phyloP scores from a whole-genome alignment of 225 moss, liverwort and hornwort species.

The Bryoerythrophyllum caledonicum region DNA sequence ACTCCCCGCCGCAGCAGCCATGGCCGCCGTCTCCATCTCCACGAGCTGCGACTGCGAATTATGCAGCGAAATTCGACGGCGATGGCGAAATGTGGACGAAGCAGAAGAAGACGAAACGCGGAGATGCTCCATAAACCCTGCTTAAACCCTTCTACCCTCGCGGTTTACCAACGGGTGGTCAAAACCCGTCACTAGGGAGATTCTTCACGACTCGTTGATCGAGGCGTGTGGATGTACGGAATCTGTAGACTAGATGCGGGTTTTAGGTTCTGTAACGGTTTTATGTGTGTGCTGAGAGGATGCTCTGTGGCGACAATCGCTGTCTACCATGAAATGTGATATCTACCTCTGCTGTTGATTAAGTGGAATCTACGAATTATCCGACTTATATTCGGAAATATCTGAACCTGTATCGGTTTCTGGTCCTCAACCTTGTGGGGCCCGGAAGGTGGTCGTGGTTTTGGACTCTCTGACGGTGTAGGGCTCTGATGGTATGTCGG shows the following conservation, averaged over 20 bases:
- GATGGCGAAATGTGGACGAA: no score
- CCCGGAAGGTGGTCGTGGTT: no score
- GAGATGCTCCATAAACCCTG: background rate
- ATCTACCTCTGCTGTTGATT: no score
- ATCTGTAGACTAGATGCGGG: background rate
- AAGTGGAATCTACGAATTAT: no score
- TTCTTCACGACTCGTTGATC: background rate
- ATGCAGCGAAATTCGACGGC: background rate
- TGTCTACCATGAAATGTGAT: no score
- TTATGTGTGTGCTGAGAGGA: background rate
- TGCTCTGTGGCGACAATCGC: background rate
- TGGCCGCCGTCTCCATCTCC: conserved; percentile 9
- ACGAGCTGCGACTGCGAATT: background rate
- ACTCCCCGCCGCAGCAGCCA: conserved; percentile 32
- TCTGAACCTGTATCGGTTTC: no score
- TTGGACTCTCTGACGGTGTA: no score
- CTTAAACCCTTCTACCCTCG: background rate
- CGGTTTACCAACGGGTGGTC: background rate
- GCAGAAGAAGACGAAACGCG: no score
- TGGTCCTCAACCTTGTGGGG: no score
- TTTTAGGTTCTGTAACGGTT: background rate
- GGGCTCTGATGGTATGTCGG: no score
- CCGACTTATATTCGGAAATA: no score
- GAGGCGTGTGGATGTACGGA: background rate
- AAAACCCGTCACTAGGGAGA: background rate